phyloP scores from a whole-genome alignment of 805 yeast species.

The Nakazawaea ishiwadae region DNA sequence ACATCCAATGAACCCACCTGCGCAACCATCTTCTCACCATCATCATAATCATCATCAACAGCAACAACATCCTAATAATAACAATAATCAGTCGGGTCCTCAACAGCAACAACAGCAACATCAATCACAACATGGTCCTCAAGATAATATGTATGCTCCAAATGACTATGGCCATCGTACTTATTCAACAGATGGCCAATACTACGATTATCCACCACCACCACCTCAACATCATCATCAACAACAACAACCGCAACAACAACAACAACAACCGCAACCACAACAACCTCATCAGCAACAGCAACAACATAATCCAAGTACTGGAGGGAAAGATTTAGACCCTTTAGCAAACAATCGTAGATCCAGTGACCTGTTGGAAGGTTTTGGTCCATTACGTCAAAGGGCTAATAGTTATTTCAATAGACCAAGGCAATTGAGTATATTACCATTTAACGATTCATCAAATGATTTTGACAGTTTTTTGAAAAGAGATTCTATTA shows the following conservation, averaged over 20 bases:
- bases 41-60: neutral
- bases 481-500: conserved; percentile 29
- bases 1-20: conserved; percentile 9
- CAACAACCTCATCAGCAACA: conserved; percentile 1
- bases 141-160: conserved; percentile 1
- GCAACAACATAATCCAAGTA: conserved; percentile 1
- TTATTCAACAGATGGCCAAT: conserved; percentile 8
- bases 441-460: conserved; percentile 22
- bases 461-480: conserved; percentile 29
- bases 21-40: conserved; percentile 9
- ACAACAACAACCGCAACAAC: conserved; percentile 1
- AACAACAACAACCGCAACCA: neutral
- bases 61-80: neutral
- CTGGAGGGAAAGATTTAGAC: no score
- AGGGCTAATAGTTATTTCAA: conserved; percentile 25
- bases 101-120: neutral
- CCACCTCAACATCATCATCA: no score
- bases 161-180: conserved; percentile 8
- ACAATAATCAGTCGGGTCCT: no score
- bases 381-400: conserved; percentile 33
- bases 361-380: conserved; percentile 47
- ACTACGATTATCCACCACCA: conserved; percentile 6
- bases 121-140: neutral
- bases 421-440: conserved; percentile 25
- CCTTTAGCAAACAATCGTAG: conserved; percentile 28